Base-by-base conservation (phyloP, 345 rosid genomes). In the Salix udensis region DNA sequence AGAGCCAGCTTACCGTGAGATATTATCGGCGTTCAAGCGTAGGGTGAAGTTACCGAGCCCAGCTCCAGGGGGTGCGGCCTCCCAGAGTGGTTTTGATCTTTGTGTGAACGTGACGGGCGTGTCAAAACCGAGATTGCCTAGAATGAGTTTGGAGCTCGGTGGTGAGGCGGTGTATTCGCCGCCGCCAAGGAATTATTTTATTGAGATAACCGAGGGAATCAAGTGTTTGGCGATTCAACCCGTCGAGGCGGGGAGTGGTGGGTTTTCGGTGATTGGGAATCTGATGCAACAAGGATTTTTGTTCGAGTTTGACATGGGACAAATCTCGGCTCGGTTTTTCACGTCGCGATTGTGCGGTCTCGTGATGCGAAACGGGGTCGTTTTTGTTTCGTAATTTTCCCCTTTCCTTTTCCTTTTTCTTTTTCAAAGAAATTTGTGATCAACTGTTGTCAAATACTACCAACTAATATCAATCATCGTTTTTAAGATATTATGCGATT, bases 221-320 rank as follows among this genome's bases (percentile, higher is more conserved):
- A 88, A 74, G 82, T 94, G 98, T 79, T 62, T 94, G 78, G 97
- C 89, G 76, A 79, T 94, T 34, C 94, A 88, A 83, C 70, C 91
- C 23, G 91, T 77, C 62, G 75, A 79, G 55, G n/a, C 78, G 24
- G 86, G 61, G 72, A 81, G 81, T 3, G 34, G 67, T 7, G 92
- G 90, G 75, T 82, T 88, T 34, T 88, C 94, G 61, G 98, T 92
- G 83, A 83, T 94, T 2, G 98, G 98, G 82, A 94, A 94, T 79
- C 85, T 94, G 73, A 91, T 92, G 98, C 98, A 94, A 67, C 98
- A 94, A 86, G 98, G 98, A 24, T 94, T 80, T 76, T 78, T 94
- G 84, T 83, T 91, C 65, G 96, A 92, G 83, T 94, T 92, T 71
- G 96, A 94, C 72, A 83, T 85, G 68, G 92, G 86, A n/a, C 81